Base-by-base conservation (phyloP, 306 rosid species). In the Rosa persica region DNA sequence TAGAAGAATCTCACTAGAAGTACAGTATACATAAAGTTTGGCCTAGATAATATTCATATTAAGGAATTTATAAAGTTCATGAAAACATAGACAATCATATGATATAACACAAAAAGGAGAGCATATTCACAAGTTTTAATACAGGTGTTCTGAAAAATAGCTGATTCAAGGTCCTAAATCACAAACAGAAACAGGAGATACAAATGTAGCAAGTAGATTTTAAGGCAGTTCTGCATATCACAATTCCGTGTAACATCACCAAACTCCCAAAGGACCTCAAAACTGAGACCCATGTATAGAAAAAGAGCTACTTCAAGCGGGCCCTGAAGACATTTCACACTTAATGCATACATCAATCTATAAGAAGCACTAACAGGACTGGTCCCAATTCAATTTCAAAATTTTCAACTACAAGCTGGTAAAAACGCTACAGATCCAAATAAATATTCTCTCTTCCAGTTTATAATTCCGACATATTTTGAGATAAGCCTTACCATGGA, bases 401-500 rank as follows among this genome's bases (percentile, higher is more conserved):
- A 0, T 15, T 40, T 30, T 27, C 70, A 75, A 61, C 52, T 60
- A 39, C 5, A 2, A 8, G 38, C 13, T 15, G 70, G 46, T 36
- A 16, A 16, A 5, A 44, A 27, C 36, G 2, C 1, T 12, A 43
- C 1, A 17, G 38, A 43, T 42, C 34, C 57, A 65, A 27, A 51
- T 42, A 23, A 11, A 49, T 67, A 51, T n/a, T 17, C 34, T 67
- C 25, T 51, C 39, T 51, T 22, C 39, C 11, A 1, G 22, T 22
- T 16, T 67, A 51, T 22, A 67, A 52, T 25, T 34, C n/a, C 55
- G 16, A 48, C 17, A 38, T 20, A 42, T 12, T 68, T 44, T 78
- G 23, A 44, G 30, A 51, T 57, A 10, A 12, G 75, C n/a, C 66
- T 40, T 64, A 67, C 81, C 68, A 77, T 51, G 43, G 44, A 71